Conservation (phyloP, 73 alveolate genomes). For the Effrenium voratum region DNA sequence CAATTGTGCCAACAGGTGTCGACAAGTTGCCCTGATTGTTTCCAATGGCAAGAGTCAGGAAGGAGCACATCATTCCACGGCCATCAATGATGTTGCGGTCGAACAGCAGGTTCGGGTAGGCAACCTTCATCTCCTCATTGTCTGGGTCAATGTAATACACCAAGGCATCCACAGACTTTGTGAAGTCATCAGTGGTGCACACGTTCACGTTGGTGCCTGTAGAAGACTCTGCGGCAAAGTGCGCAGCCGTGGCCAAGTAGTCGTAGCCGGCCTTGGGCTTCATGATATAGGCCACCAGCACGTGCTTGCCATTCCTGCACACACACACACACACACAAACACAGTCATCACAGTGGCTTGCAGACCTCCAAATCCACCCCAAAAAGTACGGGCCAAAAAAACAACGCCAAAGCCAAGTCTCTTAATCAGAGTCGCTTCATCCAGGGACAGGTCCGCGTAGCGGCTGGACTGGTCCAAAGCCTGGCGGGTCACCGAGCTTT, state of each 20-base stretch:
- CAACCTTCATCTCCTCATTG: neutral
- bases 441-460: constrained; percentile 56
- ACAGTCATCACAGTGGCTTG: too few species aligned
- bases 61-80: neutral
- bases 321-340: too few species aligned
- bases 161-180: too few species aligned
- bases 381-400: too few species aligned
- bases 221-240: too few species aligned
- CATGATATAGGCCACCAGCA: neutral
- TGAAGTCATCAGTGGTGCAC: too few species aligned
- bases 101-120: neutral
- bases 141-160: neutral
- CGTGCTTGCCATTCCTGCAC: neutral
- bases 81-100: neutral
- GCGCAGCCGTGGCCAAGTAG: too few species aligned
- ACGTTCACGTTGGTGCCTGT: too few species aligned
- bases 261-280: too few species aligned
- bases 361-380: too few species aligned
- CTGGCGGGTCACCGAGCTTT: constrained; percentile 1
- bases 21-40: constrained; percentile 34
- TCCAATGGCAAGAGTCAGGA: neutral
- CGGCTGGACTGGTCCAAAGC: constrained; percentile 93
- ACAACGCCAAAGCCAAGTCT: too few species aligned
- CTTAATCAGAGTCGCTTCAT: constrained; percentile 44
- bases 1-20: neutral